A percentile compares a stretch with the other conserved stretches of the same genome.
Evolutionary conservation across 2,329 filamentous ascomycete species (phyloP).

Genomic region (Colletotrichum spinosum): DNA sequence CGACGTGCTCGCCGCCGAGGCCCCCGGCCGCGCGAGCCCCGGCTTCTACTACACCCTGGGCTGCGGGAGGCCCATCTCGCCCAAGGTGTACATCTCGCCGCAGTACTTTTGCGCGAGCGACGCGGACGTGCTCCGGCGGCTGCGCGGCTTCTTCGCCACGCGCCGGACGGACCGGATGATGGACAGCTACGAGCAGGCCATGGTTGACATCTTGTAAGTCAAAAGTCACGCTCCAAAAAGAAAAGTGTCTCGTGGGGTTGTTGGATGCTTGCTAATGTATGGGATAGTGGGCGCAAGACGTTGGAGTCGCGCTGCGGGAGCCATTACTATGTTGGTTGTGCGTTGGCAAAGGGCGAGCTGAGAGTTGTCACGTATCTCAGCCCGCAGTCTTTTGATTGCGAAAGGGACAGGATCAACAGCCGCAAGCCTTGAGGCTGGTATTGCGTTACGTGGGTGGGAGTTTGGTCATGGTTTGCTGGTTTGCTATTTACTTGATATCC

Average conservation of each 20-base stretch:
- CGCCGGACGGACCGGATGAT: constrained; percentile 33
- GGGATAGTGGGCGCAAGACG: constrained; percentile 23
- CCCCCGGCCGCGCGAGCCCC: constrained; percentile 26
- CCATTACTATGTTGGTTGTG: constrained; percentile 33
- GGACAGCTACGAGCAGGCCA: constrained; percentile 32
- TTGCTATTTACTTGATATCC: background rate
- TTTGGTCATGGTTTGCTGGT: background rate
- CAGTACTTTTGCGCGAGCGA: constrained; percentile 29
- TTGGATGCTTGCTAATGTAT: background rate
- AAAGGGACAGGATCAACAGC: constrained; percentile 22
- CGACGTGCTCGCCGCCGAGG: constrained; percentile 21
- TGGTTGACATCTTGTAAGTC: constrained; percentile 31
- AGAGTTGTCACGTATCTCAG: constrained; percentile 34
- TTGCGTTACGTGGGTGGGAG: background rate
- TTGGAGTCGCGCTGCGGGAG: constrained; percentile 31
- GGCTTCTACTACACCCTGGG: constrained; percentile 36
- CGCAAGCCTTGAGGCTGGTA: background rate
- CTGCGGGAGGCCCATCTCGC: constrained; percentile 25
- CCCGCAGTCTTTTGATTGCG: constrained; percentile 32
- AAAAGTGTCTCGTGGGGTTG: no score
- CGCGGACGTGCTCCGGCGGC: constrained; percentile 23
- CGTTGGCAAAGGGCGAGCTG: constrained; percentile 29
- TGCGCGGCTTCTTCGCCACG: constrained; percentile 32
- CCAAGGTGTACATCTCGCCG: constrained; percentile 33
- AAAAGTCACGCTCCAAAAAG: background rate